These are phyloP conservation scores for Trypanosoma melophagium DNA, from an alignment of 208 protist species.

Conservation along the genomic window DNA sequence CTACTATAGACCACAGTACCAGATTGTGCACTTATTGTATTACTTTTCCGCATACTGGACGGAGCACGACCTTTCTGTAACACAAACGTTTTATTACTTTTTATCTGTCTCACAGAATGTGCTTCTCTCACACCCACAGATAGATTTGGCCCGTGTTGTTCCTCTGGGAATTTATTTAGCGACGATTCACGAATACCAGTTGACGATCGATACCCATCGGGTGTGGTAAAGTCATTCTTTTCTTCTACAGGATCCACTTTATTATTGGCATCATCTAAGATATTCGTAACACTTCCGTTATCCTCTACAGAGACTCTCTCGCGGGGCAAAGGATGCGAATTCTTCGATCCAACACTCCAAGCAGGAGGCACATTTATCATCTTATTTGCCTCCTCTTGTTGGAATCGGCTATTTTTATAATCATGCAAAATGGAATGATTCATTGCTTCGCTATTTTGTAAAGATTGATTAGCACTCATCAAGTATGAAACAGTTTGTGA, in stretches of 20 bases:
- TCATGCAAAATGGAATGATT: no score
- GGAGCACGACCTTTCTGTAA: no score
- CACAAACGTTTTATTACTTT: background rate
- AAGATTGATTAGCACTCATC: constrained; percentile 6
- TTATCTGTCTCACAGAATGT: background rate
- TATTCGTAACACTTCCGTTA: no score
- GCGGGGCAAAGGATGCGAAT: background rate
- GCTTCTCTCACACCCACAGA: no score
- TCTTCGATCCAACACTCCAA: background rate
- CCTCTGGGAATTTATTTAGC: no score
- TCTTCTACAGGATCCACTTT: no score
- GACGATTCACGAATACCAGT: no score
- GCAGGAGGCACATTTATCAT: background rate
- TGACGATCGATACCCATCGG: no score
- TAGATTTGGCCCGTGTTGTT: no score
- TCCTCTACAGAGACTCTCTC: background rate
- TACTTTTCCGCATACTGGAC: background rate
- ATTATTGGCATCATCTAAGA: no score
- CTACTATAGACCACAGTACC: constrained; percentile 9
- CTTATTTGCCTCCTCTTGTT: background rate
- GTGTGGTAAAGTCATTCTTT: no score
- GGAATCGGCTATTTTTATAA: background rate
- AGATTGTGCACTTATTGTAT: background rate
- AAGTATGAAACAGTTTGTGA: background rate
- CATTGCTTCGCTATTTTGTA: background rate